Evolutionary conservation across 371 early-diverging fungal species (phyloP), one percentile per base, ranked within the genome.

Genomic region (Globomyces sp.): DNA sequence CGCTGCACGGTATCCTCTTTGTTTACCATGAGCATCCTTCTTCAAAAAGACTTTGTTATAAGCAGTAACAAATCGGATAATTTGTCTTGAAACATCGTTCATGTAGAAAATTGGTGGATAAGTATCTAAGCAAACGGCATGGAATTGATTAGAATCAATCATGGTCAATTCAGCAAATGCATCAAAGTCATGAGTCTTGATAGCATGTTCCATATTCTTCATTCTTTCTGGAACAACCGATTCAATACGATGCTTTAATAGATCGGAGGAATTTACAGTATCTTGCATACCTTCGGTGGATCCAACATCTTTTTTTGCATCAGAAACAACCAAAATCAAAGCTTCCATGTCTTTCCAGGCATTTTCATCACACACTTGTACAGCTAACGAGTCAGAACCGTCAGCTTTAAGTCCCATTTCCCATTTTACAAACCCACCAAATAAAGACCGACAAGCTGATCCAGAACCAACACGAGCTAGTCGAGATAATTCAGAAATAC

Each of bases 101-200:
- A 63, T 6, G 42, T 63, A 63, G 49, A 63, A 63, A 24, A 43
- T 43, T 39, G 63, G 63, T 3, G 63, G 63, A 42, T 41, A 63
- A 13, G 45, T 63, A 52, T 63, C 63, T 36, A 63, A 52, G 37
- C 79, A 94, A 44, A 93, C 91, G 57, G 98, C 93, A 75, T 99
- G 99, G 90, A 99, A 97, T 77, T 95, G 94, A 85, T 99, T 99
- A 43, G 96, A 94, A 75, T 99, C 99, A 68, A 82, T 82, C 98
- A 99, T 99, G 65, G 98, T 96, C 59, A 96, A 65, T 71, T 91
- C 88, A 49, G 95, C 99, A 79, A 99, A 96, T 1, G 78, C 64
- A 63, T 89, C 83, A 79, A 97, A 99, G 74, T 98, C 93, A 66
- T 87, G 84, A n/a, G 77, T 76, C 6, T 74, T 70, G 64, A 99